phyloP scores from a whole-genome alignment of 306 rosid genomes.

The Mimosa bimucronata region DNA sequence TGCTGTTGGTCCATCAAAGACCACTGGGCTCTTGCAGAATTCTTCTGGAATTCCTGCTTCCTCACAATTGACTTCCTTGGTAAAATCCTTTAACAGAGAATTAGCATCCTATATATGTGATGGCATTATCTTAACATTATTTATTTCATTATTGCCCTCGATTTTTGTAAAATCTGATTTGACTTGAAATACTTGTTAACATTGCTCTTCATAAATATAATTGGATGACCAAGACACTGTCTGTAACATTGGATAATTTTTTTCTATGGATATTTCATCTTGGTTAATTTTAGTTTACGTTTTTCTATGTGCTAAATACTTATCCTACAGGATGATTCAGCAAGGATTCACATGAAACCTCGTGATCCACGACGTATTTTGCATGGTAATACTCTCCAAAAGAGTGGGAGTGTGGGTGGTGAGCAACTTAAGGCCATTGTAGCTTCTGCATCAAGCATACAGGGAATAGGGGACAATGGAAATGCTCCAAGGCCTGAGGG shows the following conservation, averaged over 20 bases:
- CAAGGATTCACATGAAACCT: slow-evolving; percentile 93
- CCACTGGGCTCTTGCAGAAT: slow-evolving; percentile 57
- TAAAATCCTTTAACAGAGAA: slow-evolving; percentile 46
- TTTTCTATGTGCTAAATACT: slow-evolving; percentile 31
- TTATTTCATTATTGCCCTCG: slow-evolving; percentile 17
- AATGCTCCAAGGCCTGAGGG: slow-evolving; percentile 58
- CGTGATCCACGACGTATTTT: slow-evolving; percentile 98
- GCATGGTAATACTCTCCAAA: slow-evolving; percentile 63
- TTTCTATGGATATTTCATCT: slow-evolving; percentile 8
- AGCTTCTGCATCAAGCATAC: slow-evolving; percentile 45
- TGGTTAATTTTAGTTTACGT: slow-evolving; percentile 26
- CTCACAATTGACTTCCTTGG: slow-evolving; percentile 57
- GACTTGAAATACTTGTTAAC: slow-evolving; percentile 12
- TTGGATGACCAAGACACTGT: slow-evolving; percentile 27
- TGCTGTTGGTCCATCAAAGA: slow-evolving; percentile 49
- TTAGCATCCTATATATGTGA: neutral
- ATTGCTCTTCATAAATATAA: too few relatives aligned
- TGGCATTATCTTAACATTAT: slow-evolving; percentile 27
- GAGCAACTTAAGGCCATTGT: slow-evolving; percentile 62
- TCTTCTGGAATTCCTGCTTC: slow-evolving; percentile 54
- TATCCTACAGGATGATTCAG: slow-evolving; percentile 55
- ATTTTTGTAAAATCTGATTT: slow-evolving; percentile 13
- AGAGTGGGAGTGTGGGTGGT: slow-evolving; percentile 58
- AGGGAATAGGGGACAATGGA: slow-evolving; percentile 53
- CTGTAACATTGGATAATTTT: neutral